Evolutionary conservation across 176 grass and related monocot species (phyloP).

Genomic region (Zoysia pacifica): DNA sequence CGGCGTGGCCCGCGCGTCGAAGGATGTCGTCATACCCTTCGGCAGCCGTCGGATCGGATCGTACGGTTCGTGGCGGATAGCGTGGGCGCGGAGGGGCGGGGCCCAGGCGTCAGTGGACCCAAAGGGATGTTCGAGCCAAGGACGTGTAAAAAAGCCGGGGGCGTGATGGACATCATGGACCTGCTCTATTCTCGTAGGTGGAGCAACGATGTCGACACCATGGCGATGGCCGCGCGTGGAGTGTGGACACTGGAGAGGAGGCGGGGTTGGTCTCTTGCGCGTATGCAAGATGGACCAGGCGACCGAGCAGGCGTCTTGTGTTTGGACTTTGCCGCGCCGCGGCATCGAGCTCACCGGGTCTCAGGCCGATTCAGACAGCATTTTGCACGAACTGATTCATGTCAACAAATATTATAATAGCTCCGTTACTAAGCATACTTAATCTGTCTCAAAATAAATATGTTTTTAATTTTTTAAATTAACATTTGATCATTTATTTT

Average conservation of each 20-base stretch:
- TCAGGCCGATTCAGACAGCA: too few relatives aligned
- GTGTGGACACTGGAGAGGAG: too few relatives aligned
- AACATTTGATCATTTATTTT: too few relatives aligned
- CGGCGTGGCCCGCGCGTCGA: not conserved
- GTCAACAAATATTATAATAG: too few relatives aligned
- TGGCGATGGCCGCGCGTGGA: constrained; percentile 25
- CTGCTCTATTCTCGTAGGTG: not conserved
- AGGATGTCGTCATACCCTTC: constrained; percentile 41
- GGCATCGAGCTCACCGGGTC: not conserved
- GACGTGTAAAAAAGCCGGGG: not conserved
- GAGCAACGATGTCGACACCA: constrained; percentile 57
- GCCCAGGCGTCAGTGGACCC: not conserved
- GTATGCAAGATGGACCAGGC: too few relatives aligned
- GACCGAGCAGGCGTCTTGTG: not conserved
- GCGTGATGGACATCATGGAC: not conserved
- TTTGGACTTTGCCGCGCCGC: constrained; percentile 17
- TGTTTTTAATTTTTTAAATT: too few relatives aligned
- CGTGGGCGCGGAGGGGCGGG: not conserved
- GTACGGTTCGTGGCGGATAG: not conserved
- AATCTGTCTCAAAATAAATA: too few relatives aligned
- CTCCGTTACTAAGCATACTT: too few relatives aligned
- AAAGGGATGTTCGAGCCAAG: not conserved
- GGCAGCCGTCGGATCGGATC: not conserved
- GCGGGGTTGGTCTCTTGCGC: not conserved
- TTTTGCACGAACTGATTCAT: too few relatives aligned